Evolutionary conservation across 2,329 filamentous ascomycete species (phyloP), one percentile per base, ranked within the genome.

Genomic region (Lachnellula subtilissima): DNA sequence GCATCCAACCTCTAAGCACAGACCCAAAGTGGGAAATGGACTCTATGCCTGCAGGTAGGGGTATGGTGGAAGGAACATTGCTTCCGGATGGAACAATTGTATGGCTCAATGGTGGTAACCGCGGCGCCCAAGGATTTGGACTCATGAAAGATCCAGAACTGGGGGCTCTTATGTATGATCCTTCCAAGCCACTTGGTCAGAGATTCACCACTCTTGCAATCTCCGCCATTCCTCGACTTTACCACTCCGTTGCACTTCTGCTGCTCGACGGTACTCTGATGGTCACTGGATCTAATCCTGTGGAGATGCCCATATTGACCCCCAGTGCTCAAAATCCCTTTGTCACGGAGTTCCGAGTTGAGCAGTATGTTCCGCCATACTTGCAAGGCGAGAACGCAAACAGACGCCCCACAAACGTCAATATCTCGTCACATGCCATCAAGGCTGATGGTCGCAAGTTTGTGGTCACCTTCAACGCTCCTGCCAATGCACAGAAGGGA

Each of bases 301-400:
- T 83, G 28, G 76, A 85, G 64, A 77, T 79, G 74, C 81, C 81
- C 15, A 69, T 81, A 36, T 73, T 82, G 11, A 64, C 70, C 14
- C 62, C 78, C 8, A 70, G 74, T 52, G 68, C 72, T 0, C 64
- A 74, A 52, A 69, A 78, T 55, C 78, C 77, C 9, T 85, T 74
- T 66, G 73, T 77, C 17, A 85, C 81, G 1, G 82, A 86, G 59
- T 85, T 83, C 72, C 77, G 81, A 37, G 80, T 84, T 45, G 83
- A 86, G 66, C 79, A 78, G 53, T 85, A 82, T 66, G 81, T 79
- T 28, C 83, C 83, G 42, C 80, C 81, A 3, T 86, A 86, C 63
- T 75, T 85, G 17, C 72, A 75, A 48, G 80, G 79, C 14, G 74
- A 72, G 42, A 79, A 79, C 49, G 74, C 73, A 2, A 67, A 70